Percentiles rank a stretch among this genome's conserved stretches.
Evolutionary conservation across 495 filamentous ascomycete genomes (phyloP).

Genomic region (Penicillium subrubescens): DNA sequence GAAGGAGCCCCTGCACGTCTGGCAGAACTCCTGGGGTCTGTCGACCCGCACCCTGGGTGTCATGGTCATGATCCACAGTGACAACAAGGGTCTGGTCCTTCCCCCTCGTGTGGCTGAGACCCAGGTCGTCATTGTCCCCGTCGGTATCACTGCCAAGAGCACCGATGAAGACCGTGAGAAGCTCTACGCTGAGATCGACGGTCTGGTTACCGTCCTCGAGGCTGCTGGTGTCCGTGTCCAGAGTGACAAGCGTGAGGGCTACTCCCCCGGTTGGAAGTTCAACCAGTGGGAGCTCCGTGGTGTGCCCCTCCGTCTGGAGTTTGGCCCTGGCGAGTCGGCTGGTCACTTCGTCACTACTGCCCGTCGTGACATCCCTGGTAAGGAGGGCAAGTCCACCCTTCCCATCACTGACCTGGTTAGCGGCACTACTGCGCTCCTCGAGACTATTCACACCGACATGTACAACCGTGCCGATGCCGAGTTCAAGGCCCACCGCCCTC

Average conservation of each 20-base stretch:
- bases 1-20: slow-evolving; percentile 73
- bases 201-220: slow-evolving; percentile 63
- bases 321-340: slow-evolving; percentile 88
- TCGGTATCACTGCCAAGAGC: slow-evolving; percentile 86
- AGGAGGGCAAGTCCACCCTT: slow-evolving; percentile 72
- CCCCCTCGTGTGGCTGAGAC: slow-evolving; percentile 85
- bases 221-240: slow-evolving; percentile 69
- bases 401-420: slow-evolving; percentile 68
- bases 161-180: slow-evolving; percentile 72
- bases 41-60: slow-evolving; percentile 94
- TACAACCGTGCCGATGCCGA: slow-evolving; percentile 78
- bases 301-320: slow-evolving; percentile 89
- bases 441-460: slow-evolving; percentile 84
- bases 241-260: slow-evolving; percentile 78
- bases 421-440: slow-evolving; percentile 75
- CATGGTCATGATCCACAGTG: slow-evolving; percentile 97
- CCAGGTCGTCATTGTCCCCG: slow-evolving; percentile 88
- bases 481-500: slow-evolving; percentile 75
- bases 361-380: slow-evolving; percentile 74
- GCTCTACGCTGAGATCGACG: slow-evolving; percentile 70
- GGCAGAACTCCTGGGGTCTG: slow-evolving; percentile 99
- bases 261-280: slow-evolving; percentile 96
- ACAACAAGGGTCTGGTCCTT: slow-evolving; percentile 90
- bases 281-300: slow-evolving; percentile 97
- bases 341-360: slow-evolving; percentile 81